phyloP scores from a whole-genome alignment of 257 asterid genomes.

The Salvia splendens region DNA sequence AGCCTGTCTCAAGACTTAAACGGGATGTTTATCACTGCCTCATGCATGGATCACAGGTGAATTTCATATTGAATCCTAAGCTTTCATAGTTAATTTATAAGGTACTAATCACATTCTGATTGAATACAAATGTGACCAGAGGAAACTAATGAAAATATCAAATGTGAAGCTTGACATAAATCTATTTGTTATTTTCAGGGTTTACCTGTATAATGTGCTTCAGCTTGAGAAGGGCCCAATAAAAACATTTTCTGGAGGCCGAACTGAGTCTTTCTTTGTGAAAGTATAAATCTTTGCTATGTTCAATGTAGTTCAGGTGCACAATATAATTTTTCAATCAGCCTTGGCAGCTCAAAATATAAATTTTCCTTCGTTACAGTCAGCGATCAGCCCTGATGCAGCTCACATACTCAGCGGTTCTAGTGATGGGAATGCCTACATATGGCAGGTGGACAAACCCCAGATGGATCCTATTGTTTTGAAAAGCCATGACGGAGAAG shows the following conservation, averaged over 20 bases:
- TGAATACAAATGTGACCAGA: background rate
- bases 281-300: conserved; percentile 49
- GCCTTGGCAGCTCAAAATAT: conserved; percentile 27
- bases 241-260: conserved; percentile 67
- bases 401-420: conserved; percentile 95
- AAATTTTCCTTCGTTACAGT: conserved; percentile 49
- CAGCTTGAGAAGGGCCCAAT: conserved; percentile 80
- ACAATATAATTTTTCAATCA: background rate
- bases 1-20: conserved; percentile 85
- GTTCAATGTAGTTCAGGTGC: background rate
- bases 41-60: conserved; percentile 97
- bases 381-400: conserved; percentile 87
- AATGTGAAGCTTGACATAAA: conserved; percentile 17
- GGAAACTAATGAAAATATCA: background rate
- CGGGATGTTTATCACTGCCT: conserved; percentile 80
- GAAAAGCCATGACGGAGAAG: conserved; percentile 88
- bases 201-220: conserved; percentile 79
- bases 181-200: conserved; percentile 48
- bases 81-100: background rate
- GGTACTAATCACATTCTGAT: background rate
- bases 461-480: conserved; percentile 57
- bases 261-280: conserved; percentile 80
- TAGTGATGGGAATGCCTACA: conserved; percentile 89
- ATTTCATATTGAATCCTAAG: conserved; percentile 4
- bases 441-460: conserved; percentile 95